phyloP scores from a whole-genome alignment of 768 basidiomycete genomes.

The Tephrocybe sp. region DNA sequence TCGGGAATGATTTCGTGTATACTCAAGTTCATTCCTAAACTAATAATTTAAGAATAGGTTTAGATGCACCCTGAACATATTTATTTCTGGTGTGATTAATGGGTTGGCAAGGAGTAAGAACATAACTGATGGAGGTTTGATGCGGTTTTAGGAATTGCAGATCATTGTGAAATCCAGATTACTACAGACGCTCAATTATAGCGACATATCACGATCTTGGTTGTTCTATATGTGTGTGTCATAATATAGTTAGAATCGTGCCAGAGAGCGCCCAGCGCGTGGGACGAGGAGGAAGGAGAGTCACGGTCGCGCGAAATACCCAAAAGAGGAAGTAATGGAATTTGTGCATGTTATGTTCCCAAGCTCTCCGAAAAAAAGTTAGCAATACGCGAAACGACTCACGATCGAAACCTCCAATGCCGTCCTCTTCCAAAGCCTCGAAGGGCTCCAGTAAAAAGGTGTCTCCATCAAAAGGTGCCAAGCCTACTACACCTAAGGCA shows the following conservation, averaged over 20 bases:
- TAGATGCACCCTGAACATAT: no score
- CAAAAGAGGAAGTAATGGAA: neutral
- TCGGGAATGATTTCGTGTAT: no score
- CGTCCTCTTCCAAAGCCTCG: slow-evolving; percentile 5
- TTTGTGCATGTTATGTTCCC: slow-evolving; percentile 14
- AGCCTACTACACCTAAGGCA: slow-evolving; percentile 7
- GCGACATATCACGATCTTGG: no score
- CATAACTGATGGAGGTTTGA: no score
- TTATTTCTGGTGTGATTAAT: no score
- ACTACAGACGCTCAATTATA: no score
- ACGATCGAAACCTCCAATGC: slow-evolving; percentile 12
- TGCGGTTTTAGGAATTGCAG: no score
- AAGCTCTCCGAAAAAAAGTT: slow-evolving; percentile 17
- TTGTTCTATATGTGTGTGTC: no score
- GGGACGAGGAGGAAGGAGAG: neutral
- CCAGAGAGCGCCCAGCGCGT: neutral
- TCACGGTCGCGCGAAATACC: neutral
- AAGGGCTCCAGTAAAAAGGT: slow-evolving; percentile 8
- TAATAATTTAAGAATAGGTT: no score
- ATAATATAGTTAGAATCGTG: no score
- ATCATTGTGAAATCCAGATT: no score
- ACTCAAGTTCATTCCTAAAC: no score
- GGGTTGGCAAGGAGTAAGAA: neutral
- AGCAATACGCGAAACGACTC: neutral
- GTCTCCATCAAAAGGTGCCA: neutral